Evolutionary conservation across 2,329 filamentous ascomycete species (phyloP).

Genomic region (Phoma sp.): DNA sequence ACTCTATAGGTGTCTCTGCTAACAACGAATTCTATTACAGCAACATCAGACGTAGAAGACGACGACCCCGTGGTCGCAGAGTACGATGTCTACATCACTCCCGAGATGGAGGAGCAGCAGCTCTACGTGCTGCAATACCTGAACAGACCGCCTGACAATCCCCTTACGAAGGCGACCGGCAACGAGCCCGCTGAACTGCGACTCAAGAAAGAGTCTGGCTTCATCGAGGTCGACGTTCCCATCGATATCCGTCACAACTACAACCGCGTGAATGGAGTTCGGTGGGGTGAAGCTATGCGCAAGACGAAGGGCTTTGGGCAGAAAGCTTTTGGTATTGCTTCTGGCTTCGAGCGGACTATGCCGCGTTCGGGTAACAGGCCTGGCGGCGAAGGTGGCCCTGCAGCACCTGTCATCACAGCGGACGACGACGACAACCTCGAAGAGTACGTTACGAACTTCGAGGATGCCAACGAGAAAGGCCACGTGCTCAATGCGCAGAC

Average conservation of each 20-base stretch:
- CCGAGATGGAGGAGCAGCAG: constrained; percentile 62
- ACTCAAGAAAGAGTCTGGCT: constrained; percentile 79
- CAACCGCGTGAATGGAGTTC: constrained; percentile 80
- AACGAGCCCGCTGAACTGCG: constrained; percentile 73
- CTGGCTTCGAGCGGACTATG: constrained; percentile 50
- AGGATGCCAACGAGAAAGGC: constrained; percentile 70
- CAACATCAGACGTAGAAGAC: constrained; percentile 43
- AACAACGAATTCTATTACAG: constrained; percentile 16
- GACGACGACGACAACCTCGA: constrained; percentile 72
- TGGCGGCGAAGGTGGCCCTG: constrained; percentile 29
- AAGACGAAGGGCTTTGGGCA: constrained; percentile 55
- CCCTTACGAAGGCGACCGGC: constrained; percentile 62
- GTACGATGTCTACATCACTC: constrained; percentile 88
- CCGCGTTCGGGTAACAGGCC: constrained; percentile 36
- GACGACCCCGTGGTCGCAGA: constrained; percentile 58
- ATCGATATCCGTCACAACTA: constrained; percentile 74
- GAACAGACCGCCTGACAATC: constrained; percentile 70
- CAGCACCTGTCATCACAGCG: constrained; percentile 29
- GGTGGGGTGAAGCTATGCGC: constrained; percentile 78
- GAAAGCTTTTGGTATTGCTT: constrained; percentile 54
- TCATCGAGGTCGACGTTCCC: constrained; percentile 92
- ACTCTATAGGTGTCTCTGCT: not conserved
- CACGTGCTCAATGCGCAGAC: constrained; percentile 81
- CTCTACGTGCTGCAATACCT: constrained; percentile 86
- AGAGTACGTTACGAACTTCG: constrained; percentile 59